Percentiles rank a stretch among this genome's conserved stretches.
Evolutionary conservation across 2,329 filamentous ascomycete genomes (phyloP).

Genomic region (Seiridium cupressi): DNA sequence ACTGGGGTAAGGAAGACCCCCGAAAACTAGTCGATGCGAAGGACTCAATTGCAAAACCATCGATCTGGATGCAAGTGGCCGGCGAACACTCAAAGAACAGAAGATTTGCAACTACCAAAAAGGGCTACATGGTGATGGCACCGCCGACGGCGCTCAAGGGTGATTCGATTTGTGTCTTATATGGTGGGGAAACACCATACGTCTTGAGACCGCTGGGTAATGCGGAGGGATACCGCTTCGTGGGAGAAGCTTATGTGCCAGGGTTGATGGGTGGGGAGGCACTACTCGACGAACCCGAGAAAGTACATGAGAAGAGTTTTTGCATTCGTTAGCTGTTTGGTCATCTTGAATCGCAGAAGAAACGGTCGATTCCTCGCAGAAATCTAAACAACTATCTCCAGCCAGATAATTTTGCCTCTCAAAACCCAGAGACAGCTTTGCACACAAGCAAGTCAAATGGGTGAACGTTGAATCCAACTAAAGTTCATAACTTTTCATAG

Average conservation of each 20-base stretch:
- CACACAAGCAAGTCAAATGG: no score
- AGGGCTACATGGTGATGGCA: neutral
- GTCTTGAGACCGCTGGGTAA: neutral
- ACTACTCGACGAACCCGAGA: neutral
- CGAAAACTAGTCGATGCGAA: neutral
- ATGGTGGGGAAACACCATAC: neutral
- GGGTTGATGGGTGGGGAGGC: neutral
- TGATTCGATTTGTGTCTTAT: neutral
- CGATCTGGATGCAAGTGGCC: neutral
- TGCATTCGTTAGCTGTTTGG: neutral
- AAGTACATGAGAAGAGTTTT: neutral
- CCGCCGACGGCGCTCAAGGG: neutral
- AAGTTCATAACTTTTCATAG: neutral
- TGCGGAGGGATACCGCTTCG: neutral
- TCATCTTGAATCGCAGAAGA: no score
- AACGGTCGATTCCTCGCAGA: no score
- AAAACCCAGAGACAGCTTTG: no score
- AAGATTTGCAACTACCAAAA: neutral
- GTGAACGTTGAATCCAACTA: neutral
- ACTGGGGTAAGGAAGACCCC: neutral
- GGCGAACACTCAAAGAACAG: neutral
- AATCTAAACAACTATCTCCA: no score
- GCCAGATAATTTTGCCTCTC: no score
- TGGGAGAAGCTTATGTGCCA: neutral
- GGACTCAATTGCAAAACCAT: neutral